Base-by-base conservation (phyloP, 225 moss, liverwort and hornwort species). In the Takakia lepidozioides region DNA sequence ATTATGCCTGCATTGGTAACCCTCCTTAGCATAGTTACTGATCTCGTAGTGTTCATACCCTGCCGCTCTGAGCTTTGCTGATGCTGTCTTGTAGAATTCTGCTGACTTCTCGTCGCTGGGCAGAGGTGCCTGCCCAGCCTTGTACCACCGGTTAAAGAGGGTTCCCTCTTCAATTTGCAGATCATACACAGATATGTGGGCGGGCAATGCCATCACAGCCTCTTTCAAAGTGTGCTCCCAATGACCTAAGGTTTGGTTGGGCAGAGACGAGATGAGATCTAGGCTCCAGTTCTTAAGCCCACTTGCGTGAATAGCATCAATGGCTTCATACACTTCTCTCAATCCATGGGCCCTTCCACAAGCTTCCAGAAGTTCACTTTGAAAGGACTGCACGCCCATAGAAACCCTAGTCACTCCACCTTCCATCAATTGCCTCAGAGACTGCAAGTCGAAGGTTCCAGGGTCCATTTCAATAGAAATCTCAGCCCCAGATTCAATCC, bases 401-500 rank as follows among this genome's bases (percentile, higher is more conserved):
- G 95, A 98, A 14, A 90, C 71, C 52, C 95, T 63, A 0, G 73
- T 82, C 37, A 98, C 58, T 45, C 95, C 95, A 8, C 76, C 76
- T n/a, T 68, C 73, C 29, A 87, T 32, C 25, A 82, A 75, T n/a
- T 77, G 80, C 51, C 59, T 53, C 36, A 98, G 56, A 34, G 82
- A 79, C 8, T 54, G 58, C 36, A 54, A 38, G 28, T 87, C 84
- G 27, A 98, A 98, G 1, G 95, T 90, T 32, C 95, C 95, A 3
- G 95, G 90, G 51, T 98, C 95, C 87, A 98, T 87, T 67, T 98
- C 95, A 74, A 98, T 87, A 25, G 95, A 87, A 10, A 98, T 62
- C 35, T 98, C 95, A 15, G 84, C 95, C 28, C 70, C 65, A 2
- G 62, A 25, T 21, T 56, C 71, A 8, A 90, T 40, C 21, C 78